Base-by-base conservation (phyloP, 164 flowering plant genomes). In the Pachysandra terminalis region DNA sequence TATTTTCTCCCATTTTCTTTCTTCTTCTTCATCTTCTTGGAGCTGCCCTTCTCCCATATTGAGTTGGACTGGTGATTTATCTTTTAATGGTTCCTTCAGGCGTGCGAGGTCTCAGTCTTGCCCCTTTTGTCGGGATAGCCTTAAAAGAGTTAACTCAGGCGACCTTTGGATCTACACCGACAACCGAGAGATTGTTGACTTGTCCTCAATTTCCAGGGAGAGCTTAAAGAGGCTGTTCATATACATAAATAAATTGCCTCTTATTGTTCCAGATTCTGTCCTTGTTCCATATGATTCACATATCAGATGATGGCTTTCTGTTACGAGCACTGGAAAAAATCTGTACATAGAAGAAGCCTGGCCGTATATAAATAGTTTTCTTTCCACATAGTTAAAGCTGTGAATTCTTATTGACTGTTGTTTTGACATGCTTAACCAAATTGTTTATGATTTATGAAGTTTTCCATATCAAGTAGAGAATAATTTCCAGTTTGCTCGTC, bases 101-200 rank as follows among this genome's bases (percentile, higher is more conserved):
- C 68, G 73, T 28, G 68, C 40, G 16, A 73, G 84, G 25, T 80
- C 87, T 16, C 79, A 79, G 66, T 84, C 87, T 6, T 84, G 87
- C 60, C 87, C 85, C 17, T 84, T 84, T 52, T 84, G 85, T 67
- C 74, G 87, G 52, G 81, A 80, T 61, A 72, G 81, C 64, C 79
- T 84, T n/a, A 77, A 67, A 69, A 61, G 79, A 66, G 77, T 82
- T 62, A 72, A 80, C 53, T 77, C 85, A 0, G 74, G 77, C 1
- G 87, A 80, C 61, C 82, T 84, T 19, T 84, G 87, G 85, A 72
- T 84, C 26, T 82, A 35, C 74, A 68, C 72, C 0, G 79, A 68
- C 15, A 68, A 55, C 56, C 19, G 41, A 48, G 87, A 84, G 6
- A 45, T 77, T 19, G 59, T 75, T 17, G 84, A 84, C 55, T 58